Evolutionary conservation across 2,329 filamentous ascomycete genomes (phyloP), one percentile per base, ranked within the genome.

Genomic region (Hawksworthiomyces lignivorus): DNA sequence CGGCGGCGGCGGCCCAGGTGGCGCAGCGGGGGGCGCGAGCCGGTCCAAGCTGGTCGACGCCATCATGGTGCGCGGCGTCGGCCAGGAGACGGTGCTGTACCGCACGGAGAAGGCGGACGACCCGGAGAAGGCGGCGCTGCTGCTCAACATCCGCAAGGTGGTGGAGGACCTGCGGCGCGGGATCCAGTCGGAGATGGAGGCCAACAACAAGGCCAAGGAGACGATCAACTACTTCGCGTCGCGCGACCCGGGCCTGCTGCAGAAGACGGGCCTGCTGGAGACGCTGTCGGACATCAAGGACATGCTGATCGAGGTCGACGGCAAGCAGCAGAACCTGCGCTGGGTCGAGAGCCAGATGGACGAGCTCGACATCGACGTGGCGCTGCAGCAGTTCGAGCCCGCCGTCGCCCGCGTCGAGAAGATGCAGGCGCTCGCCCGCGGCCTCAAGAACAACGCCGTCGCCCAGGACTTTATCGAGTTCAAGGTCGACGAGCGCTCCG

Each of bases 311-410:
- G 92, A 98, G 54, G 87, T 95, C 12, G 92, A 97, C 55, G 92
- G 92, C 36, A 94, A 94, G 55, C 89, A 96, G 61, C 87, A 97
- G 58, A 96, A 92, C 58, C 73, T 98, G 35, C 84, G 90, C 40
- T 96, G 87, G 87, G 87, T 98, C 0, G 92, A 98, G 60, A 80
- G 81, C 39, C 87, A 97, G 63, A 85, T 98, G 61, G 92, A 98
- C 57, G 87, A 94, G 56, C 76, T 98, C 6, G 92, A 98, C 56
- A 97, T 97, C 53, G 84, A 94, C 54, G 89, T 98, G 54, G 90
- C 92, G 0, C 72, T 96, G 38, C 90, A 97, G 58, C 76, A 78
- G 31, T 92, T 95, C 50, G 88, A 96, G 54, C 76, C 82, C 17
- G 85, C 92, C 0, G 92, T 97, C 0, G 72, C 74, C 5, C 78